phyloP scores from a whole-genome alignment of 441 rosid species.

The Gossypium davidsonii region DNA sequence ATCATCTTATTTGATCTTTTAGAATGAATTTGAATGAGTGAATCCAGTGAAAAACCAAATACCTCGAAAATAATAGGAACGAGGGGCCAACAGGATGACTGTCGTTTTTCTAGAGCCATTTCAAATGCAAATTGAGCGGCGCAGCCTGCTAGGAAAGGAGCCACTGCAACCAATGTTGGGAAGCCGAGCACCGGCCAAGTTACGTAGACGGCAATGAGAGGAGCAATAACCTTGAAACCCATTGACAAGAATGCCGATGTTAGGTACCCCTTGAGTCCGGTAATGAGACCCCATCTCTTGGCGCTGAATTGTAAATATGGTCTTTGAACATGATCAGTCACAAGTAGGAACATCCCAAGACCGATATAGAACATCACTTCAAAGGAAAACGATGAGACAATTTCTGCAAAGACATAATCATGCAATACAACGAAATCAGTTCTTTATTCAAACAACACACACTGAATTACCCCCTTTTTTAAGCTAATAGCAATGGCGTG shows the following conservation, averaged over 20 bases:
- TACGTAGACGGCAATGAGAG: constrained; percentile 40
- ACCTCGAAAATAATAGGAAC: constrained; percentile 88
- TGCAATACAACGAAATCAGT: background rate
- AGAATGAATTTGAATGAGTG: background rate
- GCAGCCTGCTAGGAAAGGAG: constrained; percentile 72
- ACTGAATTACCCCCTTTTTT: background rate
- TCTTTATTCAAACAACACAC: background rate
- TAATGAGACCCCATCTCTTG: constrained; percentile 83
- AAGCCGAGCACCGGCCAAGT: constrained; percentile 71
- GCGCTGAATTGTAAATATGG: constrained; percentile 76
- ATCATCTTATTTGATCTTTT: background rate
- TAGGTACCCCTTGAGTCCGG: constrained; percentile 74
- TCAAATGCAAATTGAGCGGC: constrained; percentile 64
- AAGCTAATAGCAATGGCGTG: background rate
- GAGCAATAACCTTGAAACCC: constrained; percentile 63
- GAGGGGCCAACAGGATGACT: constrained; percentile 81
- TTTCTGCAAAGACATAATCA: constrained; percentile 43
- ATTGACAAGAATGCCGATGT: constrained; percentile 45
- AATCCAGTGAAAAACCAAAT: background rate
- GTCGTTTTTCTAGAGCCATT: constrained; percentile 37
- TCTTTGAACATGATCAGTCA: constrained; percentile 61
- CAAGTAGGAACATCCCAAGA: constrained; percentile 50
- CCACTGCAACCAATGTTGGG: constrained; percentile 54
- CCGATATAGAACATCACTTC: constrained; percentile 69
- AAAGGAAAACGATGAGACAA: constrained; percentile 43